Conservation (phyloP, 495 filamentous ascomycete genomes). For the Tirmania nivea region DNA sequence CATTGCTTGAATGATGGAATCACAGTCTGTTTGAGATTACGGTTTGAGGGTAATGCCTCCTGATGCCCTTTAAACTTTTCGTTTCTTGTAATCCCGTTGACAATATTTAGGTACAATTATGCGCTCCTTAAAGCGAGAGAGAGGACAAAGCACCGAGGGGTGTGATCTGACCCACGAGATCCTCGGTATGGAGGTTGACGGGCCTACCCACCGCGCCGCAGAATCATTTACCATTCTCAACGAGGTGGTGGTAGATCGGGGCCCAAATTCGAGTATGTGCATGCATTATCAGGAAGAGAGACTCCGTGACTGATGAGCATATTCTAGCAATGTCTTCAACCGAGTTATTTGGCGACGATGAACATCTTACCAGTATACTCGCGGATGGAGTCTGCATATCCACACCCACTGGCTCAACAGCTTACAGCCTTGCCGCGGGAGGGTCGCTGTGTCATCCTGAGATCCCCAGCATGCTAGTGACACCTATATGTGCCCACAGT, state of each 20-base stretch:
- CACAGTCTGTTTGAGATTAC: conserved; percentile 87
- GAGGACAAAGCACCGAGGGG: background rate
- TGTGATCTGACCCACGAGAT: conserved; percentile 12
- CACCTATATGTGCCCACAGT: conserved; percentile 93
- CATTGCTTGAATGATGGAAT: conserved; percentile 84
- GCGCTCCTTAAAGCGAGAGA: conserved; percentile 5
- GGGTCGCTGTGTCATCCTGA: conserved; percentile 91
- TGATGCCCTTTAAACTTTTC: conserved; percentile 30
- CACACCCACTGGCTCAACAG: conserved; percentile 82
- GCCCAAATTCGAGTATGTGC: conserved; percentile 74
- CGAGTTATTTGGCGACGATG: conserved; percentile 82
- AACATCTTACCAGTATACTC: conserved; percentile 78
- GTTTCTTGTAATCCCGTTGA: conserved; percentile 3
- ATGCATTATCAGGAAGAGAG: background rate
- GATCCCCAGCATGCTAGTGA: conserved; percentile 90
- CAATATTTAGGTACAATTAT: conserved; percentile 11
- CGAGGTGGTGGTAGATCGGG: conserved; percentile 91
- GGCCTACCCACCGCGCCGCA: conserved; percentile 9
- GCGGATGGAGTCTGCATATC: conserved; percentile 93
- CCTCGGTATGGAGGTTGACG: conserved; percentile 4
- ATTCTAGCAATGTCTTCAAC: conserved; percentile 14
- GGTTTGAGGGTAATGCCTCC: conserved; percentile 90
- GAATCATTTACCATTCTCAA: conserved; percentile 93
- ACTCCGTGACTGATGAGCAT: background rate
- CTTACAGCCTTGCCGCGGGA: conserved; percentile 87